These are phyloP conservation scores for Aspergillus unguis DNA, from an alignment of 2,329 filamentous ascomycete species.

Conservation along the genomic window DNA sequence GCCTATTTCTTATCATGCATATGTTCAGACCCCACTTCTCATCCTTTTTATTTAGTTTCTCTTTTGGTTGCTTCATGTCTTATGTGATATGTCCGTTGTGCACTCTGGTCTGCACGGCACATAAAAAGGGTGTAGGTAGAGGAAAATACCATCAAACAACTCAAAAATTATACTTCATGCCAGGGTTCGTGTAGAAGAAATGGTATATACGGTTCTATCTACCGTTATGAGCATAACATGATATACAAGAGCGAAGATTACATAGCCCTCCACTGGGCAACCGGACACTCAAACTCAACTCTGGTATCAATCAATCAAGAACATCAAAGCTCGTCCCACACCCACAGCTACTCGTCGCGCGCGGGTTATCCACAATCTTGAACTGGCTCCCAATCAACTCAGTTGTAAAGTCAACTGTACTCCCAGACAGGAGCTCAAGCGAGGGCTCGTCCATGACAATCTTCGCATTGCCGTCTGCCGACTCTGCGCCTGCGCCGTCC, in stretches of 20 bases:
- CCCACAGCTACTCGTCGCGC: slow-evolving; percentile 89
- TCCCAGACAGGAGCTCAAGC: slow-evolving; percentile 83
- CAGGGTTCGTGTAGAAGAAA: background rate
- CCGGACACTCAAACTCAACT: background rate
- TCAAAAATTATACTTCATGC: background rate
- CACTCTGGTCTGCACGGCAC: slow-evolving; percentile 9
- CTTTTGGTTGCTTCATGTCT: slow-evolving; percentile 7
- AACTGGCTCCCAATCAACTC: slow-evolving; percentile 95
- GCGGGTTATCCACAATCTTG: slow-evolving; percentile 91
- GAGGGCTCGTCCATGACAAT: slow-evolving; percentile 86
- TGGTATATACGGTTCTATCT: slow-evolving; percentile 18
- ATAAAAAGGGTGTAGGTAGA: slow-evolving; percentile 5
- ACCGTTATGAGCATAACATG: background rate
- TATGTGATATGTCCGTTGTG: slow-evolving; percentile 16
- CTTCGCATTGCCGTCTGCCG: slow-evolving; percentile 58
- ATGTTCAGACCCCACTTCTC: slow-evolving; percentile 10
- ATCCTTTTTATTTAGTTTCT: background rate
- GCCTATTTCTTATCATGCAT: background rate
- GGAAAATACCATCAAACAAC: background rate
- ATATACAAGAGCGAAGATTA: slow-evolving; percentile 12
- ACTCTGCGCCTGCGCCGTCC: slow-evolving; percentile 25
- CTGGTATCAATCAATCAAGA: slow-evolving; percentile 51
- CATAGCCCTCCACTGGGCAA: background rate
- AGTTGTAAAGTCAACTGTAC: slow-evolving; percentile 94
- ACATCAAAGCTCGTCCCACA: slow-evolving; percentile 98